A percentile compares a stretch with the other conserved stretches of the same genome.
Conservation (phyloP, 2,329 filamentous ascomycete genomes). For the Epicoccum nigrum region DNA sequence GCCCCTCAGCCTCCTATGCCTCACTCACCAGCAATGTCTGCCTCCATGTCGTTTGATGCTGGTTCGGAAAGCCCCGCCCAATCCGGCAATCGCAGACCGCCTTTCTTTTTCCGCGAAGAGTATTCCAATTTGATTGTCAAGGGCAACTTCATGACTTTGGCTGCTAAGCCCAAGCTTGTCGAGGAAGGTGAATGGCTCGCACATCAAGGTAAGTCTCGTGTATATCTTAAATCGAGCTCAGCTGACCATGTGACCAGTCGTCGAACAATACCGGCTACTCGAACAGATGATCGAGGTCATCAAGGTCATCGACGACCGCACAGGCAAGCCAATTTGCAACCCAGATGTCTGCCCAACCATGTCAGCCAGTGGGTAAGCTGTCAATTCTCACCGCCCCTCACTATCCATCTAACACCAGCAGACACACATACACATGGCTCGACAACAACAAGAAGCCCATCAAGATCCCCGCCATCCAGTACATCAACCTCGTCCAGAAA, state of each 20-base stretch:
- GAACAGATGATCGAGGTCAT: conserved; percentile 89
- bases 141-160: conserved; percentile 96
- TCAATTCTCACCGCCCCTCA: not conserved
- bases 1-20: conserved; percentile 44
- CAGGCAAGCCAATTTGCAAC: conserved; percentile 80
- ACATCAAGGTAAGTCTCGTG: conserved; percentile 73
- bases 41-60: conserved; percentile 69
- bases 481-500: conserved; percentile 93
- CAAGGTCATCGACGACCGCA: conserved; percentile 81
- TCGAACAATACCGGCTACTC: conserved; percentile 88
- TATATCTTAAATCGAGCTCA: conserved; percentile 8
- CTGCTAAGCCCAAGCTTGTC: conserved; percentile 89
- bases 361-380: conserved; percentile 85
- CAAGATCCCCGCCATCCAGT: conserved; percentile 89
- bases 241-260: conserved; percentile 63
- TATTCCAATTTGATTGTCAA: conserved; percentile 89
- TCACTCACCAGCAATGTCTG: conserved; percentile 42
- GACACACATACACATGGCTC: conserved; percentile 95
- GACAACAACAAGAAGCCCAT: conserved; percentile 86
- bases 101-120: conserved; percentile 75
- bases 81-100: conserved; percentile 68
- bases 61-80: conserved; percentile 42
- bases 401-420: conserved; percentile 12
- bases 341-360: conserved; percentile 83
- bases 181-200: conserved; percentile 96